A percentile compares a stretch with the other conserved stretches of the same genome.
These are phyloP conservation scores for Achaetomiella virescens DNA, from an alignment of 495 filamentous ascomycete species.

Conservation along the genomic window DNA sequence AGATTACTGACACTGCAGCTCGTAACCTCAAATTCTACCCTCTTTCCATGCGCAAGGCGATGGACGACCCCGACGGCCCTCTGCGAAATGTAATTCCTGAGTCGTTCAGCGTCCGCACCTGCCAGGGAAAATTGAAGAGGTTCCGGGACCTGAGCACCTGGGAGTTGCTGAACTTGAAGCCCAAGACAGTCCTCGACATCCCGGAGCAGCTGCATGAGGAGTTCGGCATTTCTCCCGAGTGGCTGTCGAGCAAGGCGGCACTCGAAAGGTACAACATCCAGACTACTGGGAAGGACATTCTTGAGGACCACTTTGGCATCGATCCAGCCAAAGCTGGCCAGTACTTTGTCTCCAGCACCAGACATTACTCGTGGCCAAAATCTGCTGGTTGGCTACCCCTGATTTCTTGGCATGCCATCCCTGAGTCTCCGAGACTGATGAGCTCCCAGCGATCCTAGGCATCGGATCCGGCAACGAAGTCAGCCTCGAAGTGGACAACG, in stretches of 20 bases:
- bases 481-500: conserved; percentile 33
- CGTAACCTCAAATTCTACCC: conserved; percentile 48
- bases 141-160: conserved; percentile 35
- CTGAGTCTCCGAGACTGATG: background rate
- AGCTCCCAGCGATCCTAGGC: conserved; percentile 33
- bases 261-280: conserved; percentile 39
- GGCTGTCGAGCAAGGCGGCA: conserved; percentile 21
- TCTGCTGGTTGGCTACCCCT: conserved; percentile 26
- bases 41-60: conserved; percentile 33
- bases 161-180: conserved; percentile 46
- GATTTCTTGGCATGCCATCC: background rate
- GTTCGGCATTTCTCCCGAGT: conserved; percentile 32
- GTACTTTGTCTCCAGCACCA: conserved; percentile 34
- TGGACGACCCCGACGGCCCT: conserved; percentile 24
- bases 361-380: conserved; percentile 48
- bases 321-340: conserved; percentile 18
- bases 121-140: conserved; percentile 26
- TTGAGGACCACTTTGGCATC: conserved; percentile 30
- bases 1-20: conserved; percentile 2
- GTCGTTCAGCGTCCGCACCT: conserved; percentile 34
- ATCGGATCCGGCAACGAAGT: conserved; percentile 38
- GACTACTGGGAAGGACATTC: conserved; percentile 32
- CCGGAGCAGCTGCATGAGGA: conserved; percentile 32
- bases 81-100: conserved; percentile 28
- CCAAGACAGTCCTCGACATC: conserved; percentile 34